phyloP scores from a whole-genome alignment of 768 basidiomycete genomes.

The Hemileccinum impolitum region DNA sequence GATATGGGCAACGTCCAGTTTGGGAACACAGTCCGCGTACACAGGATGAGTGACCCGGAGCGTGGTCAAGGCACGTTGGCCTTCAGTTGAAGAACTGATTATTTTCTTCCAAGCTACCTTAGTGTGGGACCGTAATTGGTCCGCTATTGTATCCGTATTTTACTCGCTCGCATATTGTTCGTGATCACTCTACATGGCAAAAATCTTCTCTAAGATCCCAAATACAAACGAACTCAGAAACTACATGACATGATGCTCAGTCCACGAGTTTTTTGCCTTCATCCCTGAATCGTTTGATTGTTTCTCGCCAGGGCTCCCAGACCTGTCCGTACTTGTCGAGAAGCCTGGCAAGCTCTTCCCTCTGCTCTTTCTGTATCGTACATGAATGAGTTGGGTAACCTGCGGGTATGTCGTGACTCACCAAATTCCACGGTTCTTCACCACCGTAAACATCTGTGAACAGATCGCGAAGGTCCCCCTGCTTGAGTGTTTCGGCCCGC shows the following conservation, averaged over 20 bases:
- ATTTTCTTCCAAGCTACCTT: neutral
- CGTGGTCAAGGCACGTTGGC: conserved; percentile 54
- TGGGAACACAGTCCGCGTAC: conserved; percentile 68
- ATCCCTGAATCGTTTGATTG: conserved; percentile 73
- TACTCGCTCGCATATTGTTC: neutral
- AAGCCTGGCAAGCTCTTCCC: conserved; percentile 68
- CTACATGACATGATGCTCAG: conserved; percentile 7
- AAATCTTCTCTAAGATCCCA: too few species aligned
- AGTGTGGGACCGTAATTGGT: neutral
- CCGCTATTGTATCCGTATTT: conserved; percentile 6
- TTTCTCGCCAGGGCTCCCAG: conserved; percentile 84
- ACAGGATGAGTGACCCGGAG: conserved; percentile 77
- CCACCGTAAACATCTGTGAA: conserved; percentile 89
- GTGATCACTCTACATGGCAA: conserved; percentile 5
- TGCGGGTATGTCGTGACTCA: conserved; percentile 38
- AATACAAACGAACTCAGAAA: too few species aligned
- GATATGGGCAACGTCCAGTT: conserved; percentile 75
- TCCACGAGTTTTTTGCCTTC: conserved; percentile 58
- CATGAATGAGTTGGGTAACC: neutral
- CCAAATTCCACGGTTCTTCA: conserved; percentile 80
- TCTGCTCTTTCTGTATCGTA: conserved; percentile 66
- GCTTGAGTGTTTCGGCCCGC: conserved; percentile 66
- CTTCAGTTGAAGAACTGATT: conserved; percentile 19
- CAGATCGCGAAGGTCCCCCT: conserved; percentile 70
- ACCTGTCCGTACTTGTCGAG: conserved; percentile 82